Evolutionary conservation across 768 basidiomycete species (phyloP), one percentile per base, ranked within the genome.

Genomic region (Pulveroboletus sp.): DNA sequence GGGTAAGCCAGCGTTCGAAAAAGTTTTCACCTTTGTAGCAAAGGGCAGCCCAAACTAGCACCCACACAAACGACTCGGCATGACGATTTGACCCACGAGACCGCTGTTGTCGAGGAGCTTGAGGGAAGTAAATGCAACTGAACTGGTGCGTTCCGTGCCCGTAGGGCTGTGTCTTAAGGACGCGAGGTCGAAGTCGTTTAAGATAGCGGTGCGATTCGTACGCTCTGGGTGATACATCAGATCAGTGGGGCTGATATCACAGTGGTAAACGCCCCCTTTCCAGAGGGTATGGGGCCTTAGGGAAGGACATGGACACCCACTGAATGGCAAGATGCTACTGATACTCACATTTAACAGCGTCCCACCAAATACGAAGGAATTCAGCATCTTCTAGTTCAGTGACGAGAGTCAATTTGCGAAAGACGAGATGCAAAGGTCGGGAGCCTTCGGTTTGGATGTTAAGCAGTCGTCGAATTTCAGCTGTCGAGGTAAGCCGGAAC

Each of bases 121-220:
- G 3, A 67, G 23, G 4, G 65, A 68, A 62, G 70, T 72, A 57
- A 72, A 72, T 19, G 66, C 59, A 5, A 67, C 36, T 14, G 59
- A 66, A 5, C 66, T 62, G 6, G 62, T 64, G 6, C 52, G 52
- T 23, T 60, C 52, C 14, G 40, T 47, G 7, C 56, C 55, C 36
- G 23, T 45, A 2, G 25, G 20, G 23, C 16, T 27, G 39, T 55
- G 35, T 19, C 2, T 19, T 4, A n/a, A 33, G 45, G 41, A 45
- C 29, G 60, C 47, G 23, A 69, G 52, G 51, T 72, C 68, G 33
- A 53, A 69, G 49, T 69, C 64, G 17, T 55, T 62, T 24, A 72
- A 45, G 14, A 45, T 27, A 17, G 39, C 43, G 4, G 37, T 8
- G 20, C 1, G 2, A 21, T 14, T 5, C 1, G 4, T 9, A 2